Evolutionary conservation across 2,329 filamentous ascomycete species (phyloP).

Genomic region (Exophiala bonariae): DNA sequence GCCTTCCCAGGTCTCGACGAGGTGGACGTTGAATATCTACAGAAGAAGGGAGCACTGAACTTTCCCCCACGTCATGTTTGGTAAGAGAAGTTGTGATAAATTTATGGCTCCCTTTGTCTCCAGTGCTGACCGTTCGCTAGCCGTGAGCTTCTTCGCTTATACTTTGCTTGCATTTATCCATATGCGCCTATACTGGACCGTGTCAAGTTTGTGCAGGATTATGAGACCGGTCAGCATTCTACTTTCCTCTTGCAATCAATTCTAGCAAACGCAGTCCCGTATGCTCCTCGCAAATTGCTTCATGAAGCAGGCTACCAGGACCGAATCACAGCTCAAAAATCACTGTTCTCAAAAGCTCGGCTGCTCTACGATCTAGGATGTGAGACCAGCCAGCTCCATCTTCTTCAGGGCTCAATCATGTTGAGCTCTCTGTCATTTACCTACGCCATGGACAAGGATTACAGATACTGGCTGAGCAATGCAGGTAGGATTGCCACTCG

Average conservation of each 20-base stretch:
- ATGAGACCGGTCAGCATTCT: background rate
- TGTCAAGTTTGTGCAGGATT: conserved; percentile 7
- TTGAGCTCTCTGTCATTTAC: conserved; percentile 7
- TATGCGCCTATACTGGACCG: conserved; percentile 7
- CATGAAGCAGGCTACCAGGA: conserved; percentile 2
- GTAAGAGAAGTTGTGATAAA: background rate
- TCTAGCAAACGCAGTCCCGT: conserved; percentile 5
- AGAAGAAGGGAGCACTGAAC: background rate
- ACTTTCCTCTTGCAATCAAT: conserved; percentile 6
- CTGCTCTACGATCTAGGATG: conserved; percentile 5
- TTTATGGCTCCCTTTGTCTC: background rate
- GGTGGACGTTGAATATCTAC: conserved; percentile 3
- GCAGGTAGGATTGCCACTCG: conserved; percentile 1
- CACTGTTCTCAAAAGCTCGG: conserved; percentile 3
- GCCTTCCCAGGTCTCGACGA: conserved; percentile 1
- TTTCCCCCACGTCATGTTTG: conserved; percentile 3
- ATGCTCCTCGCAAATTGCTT: conserved; percentile 2
- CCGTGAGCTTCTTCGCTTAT: conserved; percentile 1
- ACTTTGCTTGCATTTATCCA: conserved; percentile 3
- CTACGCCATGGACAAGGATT: conserved; percentile 6
- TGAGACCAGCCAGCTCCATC: conserved; percentile 4
- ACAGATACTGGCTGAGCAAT: conserved; percentile 4
- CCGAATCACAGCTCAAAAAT: conserved; percentile 1
- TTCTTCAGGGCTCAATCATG: conserved; percentile 7
- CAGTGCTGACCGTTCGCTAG: background rate